phyloP scores from a whole-genome alignment of 371 early-diverging fungal species.

The Basidiobolus meristosporus region DNA sequence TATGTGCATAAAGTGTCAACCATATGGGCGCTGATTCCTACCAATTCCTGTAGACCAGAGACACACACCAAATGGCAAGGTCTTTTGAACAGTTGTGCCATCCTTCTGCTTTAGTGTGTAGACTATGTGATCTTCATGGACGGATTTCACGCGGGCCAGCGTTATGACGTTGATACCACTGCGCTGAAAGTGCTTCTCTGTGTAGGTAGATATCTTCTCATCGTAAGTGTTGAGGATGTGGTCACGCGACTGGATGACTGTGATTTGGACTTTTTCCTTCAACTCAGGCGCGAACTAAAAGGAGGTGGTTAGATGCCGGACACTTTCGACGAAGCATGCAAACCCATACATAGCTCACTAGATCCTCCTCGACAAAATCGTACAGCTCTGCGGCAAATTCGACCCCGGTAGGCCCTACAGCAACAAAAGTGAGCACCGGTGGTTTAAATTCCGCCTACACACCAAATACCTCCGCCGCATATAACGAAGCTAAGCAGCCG shows the following conservation, averaged over 20 bases:
- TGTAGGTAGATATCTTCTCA: constrained; percentile 29
- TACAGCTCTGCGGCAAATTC: constrained; percentile 72
- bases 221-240: constrained; percentile 75
- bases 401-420: constrained; percentile 16
- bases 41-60: constrained; percentile 78
- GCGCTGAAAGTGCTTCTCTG: constrained; percentile 42
- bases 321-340: neutral
- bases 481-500: constrained; percentile 71
- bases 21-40: constrained; percentile 8
- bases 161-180: constrained; percentile 52
- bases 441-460: neutral
- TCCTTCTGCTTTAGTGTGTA: constrained; percentile 19
- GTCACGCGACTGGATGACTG: constrained; percentile 49
- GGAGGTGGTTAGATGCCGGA: neutral
- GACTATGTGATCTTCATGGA: constrained; percentile 22
- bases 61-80: constrained; percentile 46
- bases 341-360: constrained; percentile 35
- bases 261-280: constrained; percentile 40
- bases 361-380: constrained; percentile 68
- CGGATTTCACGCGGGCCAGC: constrained; percentile 40
- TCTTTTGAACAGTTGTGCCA: constrained; percentile 11
- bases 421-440: neutral
- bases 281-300: constrained; percentile 27
- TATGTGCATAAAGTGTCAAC: neutral
- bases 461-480: constrained; percentile 49